Evolutionary conservation across 2,329 filamentous ascomycete genomes (phyloP), one percentile per base, ranked within the genome.

Genomic region (Neonectria ditissima): DNA sequence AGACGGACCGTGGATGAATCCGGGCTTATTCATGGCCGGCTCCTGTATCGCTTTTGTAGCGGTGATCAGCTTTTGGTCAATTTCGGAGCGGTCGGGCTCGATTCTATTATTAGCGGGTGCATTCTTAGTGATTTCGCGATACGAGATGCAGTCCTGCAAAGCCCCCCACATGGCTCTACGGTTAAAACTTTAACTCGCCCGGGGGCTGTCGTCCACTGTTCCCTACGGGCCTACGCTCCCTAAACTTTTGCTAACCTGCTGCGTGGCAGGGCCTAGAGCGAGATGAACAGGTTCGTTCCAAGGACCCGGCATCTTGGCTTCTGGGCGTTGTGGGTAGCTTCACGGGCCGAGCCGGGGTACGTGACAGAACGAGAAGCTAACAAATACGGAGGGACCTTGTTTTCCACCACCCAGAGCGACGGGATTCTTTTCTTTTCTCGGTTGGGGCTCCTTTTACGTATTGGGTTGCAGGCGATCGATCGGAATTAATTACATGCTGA

Each of bases 121-220:
- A 50, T 13, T 32, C 32, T n/a, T 50, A n/a, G 28, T 50, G 47
- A 32, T 50, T 30, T 50, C n/a, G n/a, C 28, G n/a, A 50, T 50
- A 50, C 47, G 47, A 50, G 47, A 32, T 50, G 28, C 37, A 32
- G n/a, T 20, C 28, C 28, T 20, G n/a, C 28, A 32, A 32, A 14
- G 9, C 28, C 47, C 45, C 47, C 47, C 28, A 20, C 22, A 20
- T 20, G 11, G 26, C 47, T 20, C 26, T 30, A 20, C 47, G 28
- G n/a, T 32, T 34, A 18, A 16, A 32, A 50, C 28, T 50, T 14
- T 50, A 32, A 50, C n/a, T 50, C 47, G 28, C 28, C 22, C 45
- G 37, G 37, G n/a, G 1, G 1, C 24, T n/a, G 8, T 48, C 44
- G 26, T 28, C 44, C 26, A 32, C 18, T 18, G 7, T 20, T 50